These are phyloP conservation scores for Fraxinus dipetala DNA, from an alignment of 305 asterid genomes.

Conservation along the genomic window DNA sequence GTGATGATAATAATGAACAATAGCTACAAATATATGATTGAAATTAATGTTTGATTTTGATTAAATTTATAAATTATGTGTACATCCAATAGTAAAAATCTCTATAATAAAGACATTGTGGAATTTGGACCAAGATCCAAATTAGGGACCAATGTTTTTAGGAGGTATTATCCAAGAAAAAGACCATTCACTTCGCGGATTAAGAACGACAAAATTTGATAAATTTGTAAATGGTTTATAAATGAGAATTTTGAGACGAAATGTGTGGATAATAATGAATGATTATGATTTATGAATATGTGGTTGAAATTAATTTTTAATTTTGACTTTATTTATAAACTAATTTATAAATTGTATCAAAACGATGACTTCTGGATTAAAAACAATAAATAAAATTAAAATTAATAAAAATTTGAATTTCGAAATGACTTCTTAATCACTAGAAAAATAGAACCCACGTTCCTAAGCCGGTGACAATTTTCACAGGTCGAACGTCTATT, in stretches of 20 bases:
- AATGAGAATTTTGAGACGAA: background rate
- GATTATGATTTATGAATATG: background rate
- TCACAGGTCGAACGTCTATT: background rate
- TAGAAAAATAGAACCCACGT: background rate
- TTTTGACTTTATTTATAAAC: background rate
- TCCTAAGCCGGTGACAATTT: background rate
- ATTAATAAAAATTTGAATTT: background rate
- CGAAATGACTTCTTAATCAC: background rate
- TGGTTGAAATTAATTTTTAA: background rate
- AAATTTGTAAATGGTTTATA: background rate
- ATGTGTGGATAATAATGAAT: background rate
- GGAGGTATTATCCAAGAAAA: background rate
- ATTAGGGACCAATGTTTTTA: background rate
- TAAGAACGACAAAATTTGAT: background rate
- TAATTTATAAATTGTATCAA: background rate
- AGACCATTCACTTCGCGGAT: background rate
- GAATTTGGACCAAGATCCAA: slow-evolving; percentile 1
- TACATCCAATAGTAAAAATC: background rate
- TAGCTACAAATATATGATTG: background rate
- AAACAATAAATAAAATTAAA: background rate
- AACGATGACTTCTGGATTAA: background rate
- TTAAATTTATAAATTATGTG: background rate
- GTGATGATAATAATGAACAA: background rate
- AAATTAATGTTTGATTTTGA: background rate
- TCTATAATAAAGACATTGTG: background rate